Conservation (phyloP, 2,329 filamentous ascomycete species). For the Juglanconis sp. region DNA sequence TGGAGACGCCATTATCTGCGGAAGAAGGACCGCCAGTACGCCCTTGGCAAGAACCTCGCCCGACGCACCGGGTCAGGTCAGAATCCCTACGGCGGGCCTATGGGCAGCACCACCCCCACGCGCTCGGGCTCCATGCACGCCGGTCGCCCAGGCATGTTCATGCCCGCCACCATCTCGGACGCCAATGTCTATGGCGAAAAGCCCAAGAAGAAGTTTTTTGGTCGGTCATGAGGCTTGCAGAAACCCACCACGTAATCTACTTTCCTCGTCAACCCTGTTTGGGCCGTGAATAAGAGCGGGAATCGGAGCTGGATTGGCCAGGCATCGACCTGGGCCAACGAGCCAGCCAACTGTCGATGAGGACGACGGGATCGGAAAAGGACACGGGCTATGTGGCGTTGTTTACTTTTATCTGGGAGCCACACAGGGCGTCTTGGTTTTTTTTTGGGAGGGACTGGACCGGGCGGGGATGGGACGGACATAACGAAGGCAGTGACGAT, state of each 20-base stretch:
- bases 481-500: too few species aligned
- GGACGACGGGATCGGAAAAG: not conserved
- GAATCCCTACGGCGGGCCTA: constrained; percentile 30
- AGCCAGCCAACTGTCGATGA: not conserved
- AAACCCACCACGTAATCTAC: too few species aligned
- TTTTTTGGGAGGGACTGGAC: not conserved
- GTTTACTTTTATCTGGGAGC: not conserved
- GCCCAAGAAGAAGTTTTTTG: constrained; percentile 39
- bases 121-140: constrained; percentile 31
- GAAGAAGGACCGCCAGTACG: constrained; percentile 59
- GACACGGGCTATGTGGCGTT: not conserved
- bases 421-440: not conserved
- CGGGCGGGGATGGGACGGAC: too few species aligned
- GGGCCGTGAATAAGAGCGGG: too few species aligned
- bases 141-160: constrained; percentile 35
- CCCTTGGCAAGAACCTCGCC: constrained; percentile 42
- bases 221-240: not conserved
- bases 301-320: too few species aligned
- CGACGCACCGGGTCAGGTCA: constrained; percentile 23
- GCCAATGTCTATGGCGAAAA: constrained; percentile 30
- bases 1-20: constrained; percentile 72
- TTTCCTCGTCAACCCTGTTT: too few species aligned
- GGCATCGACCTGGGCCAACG: too few species aligned
- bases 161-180: constrained; percentile 25
- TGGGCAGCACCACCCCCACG: constrained; percentile 25